Evolutionary conservation across 768 basidiomycete species (phyloP), one percentile per base, ranked within the genome.

Genomic region (Mycena albidolilacea): DNA sequence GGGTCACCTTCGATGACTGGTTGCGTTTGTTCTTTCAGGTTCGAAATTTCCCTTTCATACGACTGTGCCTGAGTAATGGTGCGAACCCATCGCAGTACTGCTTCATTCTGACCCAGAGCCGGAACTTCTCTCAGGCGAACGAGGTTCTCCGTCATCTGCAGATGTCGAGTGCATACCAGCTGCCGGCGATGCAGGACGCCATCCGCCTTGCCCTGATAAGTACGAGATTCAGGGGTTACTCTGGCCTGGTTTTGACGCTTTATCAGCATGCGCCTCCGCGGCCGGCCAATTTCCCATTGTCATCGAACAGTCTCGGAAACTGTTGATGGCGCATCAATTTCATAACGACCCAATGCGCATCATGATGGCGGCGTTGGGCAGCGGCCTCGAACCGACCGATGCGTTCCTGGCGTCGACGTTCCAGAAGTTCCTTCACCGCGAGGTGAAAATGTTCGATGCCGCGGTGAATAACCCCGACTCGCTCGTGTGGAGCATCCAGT

Each of bases 311-410:
- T 88, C 88, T 41, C 90, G 96, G 35, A 93, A 93, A 73, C 82
- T 98, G 41, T 90, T 94, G 69, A 91, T 88, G 41, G 82, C 84
- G 0, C 86, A 96, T 78, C 96, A 97, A 78, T 96, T 95, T 85
- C 93, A 96, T 78, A 94, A 96, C 65, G 95, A 97, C 52, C 93
- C 96, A 0, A 83, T 94, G 14, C 91, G 95, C 7, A 87, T 98
- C 60, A 87, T 97, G 23, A 79, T 93, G 5, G 92, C 93, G 0
- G 89, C 89, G 0, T 87, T 98, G 5, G 90, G 92, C 0, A 91
- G 92, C 70, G 95, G 95, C 0, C 76, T 93, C 5, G 87, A 86
- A 37, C 86, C 93, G 4, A 91, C 92, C 0, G 93, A 95, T 72
- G 88, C 92, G 0, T 95, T 96, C 82, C 92, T 94, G 74, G 90